A percentile compares a stretch with the other conserved stretches of the same genome.
Conservation (phyloP, 225 moss, liverwort and hornwort species). For the Sphagnum contortum region DNA sequence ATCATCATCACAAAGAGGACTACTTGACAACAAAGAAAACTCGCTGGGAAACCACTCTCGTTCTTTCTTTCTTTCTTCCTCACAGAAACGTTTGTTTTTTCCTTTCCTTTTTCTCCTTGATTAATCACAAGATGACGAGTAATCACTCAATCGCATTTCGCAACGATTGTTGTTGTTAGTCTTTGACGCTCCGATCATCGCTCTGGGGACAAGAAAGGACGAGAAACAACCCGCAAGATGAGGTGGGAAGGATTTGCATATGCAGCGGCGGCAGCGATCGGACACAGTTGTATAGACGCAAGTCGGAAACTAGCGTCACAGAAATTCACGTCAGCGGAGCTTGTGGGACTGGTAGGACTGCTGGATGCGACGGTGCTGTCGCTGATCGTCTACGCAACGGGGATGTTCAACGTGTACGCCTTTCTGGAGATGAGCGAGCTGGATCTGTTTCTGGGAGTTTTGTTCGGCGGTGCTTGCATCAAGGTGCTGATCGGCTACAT, state of each 20-base stretch:
- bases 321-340: constrained; percentile 32
- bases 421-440: constrained; percentile 21
- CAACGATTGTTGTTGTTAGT: too few relatives aligned
- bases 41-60: too few relatives aligned
- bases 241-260: constrained; percentile 42
- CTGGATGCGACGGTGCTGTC: constrained; percentile 33
- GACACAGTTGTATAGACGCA: constrained; percentile 41
- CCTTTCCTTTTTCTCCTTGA: too few relatives aligned
- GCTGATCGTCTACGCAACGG: constrained; percentile 20
- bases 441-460: constrained; percentile 20
- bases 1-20: too few relatives aligned
- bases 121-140: too few relatives aligned
- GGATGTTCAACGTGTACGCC: constrained; percentile 22
- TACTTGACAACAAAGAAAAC: too few relatives aligned
- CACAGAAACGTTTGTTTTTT: too few relatives aligned
- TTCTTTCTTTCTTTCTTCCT: too few relatives aligned
- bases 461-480: constrained; percentile 33
- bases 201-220: too few relatives aligned
- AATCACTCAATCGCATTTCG: too few relatives aligned
- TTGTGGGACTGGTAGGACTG: constrained; percentile 36
- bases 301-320: constrained; percentile 33
- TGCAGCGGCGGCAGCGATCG: constrained; percentile 31
- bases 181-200: too few relatives aligned
- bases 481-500: constrained; percentile 36
- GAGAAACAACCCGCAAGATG: constrained; percentile 2